phyloP scores from a whole-genome alignment of 2,329 filamentous ascomycete species.

The Xylaria digitata region DNA sequence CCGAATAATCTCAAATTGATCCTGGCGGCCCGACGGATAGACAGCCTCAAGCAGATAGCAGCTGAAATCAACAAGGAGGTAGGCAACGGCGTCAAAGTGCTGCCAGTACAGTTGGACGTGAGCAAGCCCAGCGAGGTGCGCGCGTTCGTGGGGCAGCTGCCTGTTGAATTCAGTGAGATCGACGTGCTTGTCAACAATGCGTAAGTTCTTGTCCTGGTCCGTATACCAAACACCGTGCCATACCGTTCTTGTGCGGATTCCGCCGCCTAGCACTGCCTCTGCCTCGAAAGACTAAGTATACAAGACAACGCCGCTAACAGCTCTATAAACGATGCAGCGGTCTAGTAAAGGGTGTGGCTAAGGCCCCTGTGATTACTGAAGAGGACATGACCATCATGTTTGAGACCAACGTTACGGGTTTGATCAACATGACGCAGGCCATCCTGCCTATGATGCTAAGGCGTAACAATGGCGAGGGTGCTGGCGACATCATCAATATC shows the following conservation, averaged over 20 bases:
- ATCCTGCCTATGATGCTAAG: conserved; percentile 8
- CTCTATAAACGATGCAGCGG: neutral
- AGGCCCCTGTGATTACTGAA: conserved; percentile 4
- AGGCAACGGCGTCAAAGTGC: conserved; percentile 4
- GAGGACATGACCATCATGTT: conserved; percentile 8
- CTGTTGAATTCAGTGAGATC: conserved; percentile 3
- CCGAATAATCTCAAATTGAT: conserved; percentile 9
- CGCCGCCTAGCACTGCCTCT: neutral
- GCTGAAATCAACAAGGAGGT: conserved; percentile 7
- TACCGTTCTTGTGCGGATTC: too few species aligned
- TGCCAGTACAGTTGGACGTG: neutral
- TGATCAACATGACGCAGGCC: conserved; percentile 8
- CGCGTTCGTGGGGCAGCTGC: conserved; percentile 1
- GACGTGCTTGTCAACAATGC: conserved; percentile 8
- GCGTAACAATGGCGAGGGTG: conserved; percentile 7
- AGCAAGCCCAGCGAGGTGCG: conserved; percentile 1
- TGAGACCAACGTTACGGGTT: conserved; percentile 7
- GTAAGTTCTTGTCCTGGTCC: neutral
- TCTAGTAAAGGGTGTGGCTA: conserved; percentile 9
- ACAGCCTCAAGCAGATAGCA: conserved; percentile 10
- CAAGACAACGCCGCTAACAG: neutral
- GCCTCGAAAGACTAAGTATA: neutral
- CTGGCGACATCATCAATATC: conserved; percentile 10
- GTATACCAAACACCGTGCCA: neutral
- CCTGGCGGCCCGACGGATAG: neutral